Base-by-base conservation (phyloP, 1,139 yeast species). In the Kodamaea suecica region DNA sequence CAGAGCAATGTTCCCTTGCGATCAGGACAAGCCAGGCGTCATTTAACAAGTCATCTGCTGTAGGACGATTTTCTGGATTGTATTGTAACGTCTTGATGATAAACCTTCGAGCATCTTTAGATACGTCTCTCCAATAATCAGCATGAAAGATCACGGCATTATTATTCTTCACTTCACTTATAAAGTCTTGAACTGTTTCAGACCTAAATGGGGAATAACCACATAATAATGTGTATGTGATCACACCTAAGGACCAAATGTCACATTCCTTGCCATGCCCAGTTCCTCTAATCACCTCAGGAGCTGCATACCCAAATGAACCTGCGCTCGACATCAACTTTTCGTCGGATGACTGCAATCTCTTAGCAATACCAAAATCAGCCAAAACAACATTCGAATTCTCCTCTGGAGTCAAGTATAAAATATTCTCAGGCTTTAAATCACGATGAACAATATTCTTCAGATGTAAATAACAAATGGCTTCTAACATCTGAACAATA, bases 131-230 rank as follows among this genome's bases (percentile, higher is more conserved):
- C 97, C 97, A 92, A 62, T 88, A 87, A 46, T 81, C 85, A 25
- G 80, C 80, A 55, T 88, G 95, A 66, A 92, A 92, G 2, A 81
- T 76, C 21, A 88, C 92, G 5, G 84, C 87, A 42, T 76, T 69
- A 44, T 82, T 78, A 43, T 72, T 61, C 42, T 68, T 63, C 33
- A 87, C 95, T 56, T 90, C 97, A 33, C 73, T 75, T 33, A 90
- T 62, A 53, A 90, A 90, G 44, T 85, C 95, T 36, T 73, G 76
- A 3, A 84, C 87, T 39, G 78, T 83, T 52, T 90, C 96, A 1
- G 95, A 79, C 33, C 90, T 67, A 61, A 90, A 88, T 3, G 97
- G 97, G 6, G 95, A 83, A 58, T 88, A 88, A 1, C 98, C 98
- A 51, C 95, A 87, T 34, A 92, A 70, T 36, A 90, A 66, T 0